These are phyloP conservation scores for Murraya paniculata DNA, from an alignment of 345 rosid genomes.

Conservation along the genomic window DNA sequence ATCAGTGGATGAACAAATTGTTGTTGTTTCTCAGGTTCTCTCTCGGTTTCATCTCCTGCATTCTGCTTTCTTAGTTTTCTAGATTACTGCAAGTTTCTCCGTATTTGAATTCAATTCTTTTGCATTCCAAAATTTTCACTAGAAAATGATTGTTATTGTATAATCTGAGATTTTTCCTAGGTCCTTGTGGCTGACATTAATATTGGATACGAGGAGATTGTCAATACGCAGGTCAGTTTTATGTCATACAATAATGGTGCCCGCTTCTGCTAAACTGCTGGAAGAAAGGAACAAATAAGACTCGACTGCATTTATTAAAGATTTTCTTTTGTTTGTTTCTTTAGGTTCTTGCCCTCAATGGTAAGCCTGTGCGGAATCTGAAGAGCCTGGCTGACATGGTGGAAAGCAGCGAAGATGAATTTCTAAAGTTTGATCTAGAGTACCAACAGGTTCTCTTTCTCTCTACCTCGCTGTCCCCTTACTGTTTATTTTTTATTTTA, in stretches of 20 bases:
- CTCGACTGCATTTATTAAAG: constrained; percentile 5
- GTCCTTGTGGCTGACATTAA: constrained; percentile 94
- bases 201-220: constrained; percentile 92
- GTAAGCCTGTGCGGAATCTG: constrained; percentile 78
- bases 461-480: not conserved
- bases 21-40: constrained; percentile 84
- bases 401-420: constrained; percentile 75
- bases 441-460: constrained; percentile 66
- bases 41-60: not conserved
- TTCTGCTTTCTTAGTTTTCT: not conserved
- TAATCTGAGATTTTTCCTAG: constrained; percentile 30
- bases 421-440: constrained; percentile 73
- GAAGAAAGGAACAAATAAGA: constrained; percentile 1
- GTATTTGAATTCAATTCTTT: not conserved
- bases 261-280: not conserved
- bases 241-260: not conserved
- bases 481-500: not conserved
- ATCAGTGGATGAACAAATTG: constrained; percentile 79
- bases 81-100: not conserved
- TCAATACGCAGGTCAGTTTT: constrained; percentile 75
- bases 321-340: constrained; percentile 15
- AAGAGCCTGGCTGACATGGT: constrained; percentile 83
- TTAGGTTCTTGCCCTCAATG: constrained; percentile 84
- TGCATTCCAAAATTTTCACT: not conserved
- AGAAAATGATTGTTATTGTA: not conserved